Base-by-base conservation (phyloP, 495 filamentous ascomycete species). In the Sabuloglossum arenarium region DNA sequence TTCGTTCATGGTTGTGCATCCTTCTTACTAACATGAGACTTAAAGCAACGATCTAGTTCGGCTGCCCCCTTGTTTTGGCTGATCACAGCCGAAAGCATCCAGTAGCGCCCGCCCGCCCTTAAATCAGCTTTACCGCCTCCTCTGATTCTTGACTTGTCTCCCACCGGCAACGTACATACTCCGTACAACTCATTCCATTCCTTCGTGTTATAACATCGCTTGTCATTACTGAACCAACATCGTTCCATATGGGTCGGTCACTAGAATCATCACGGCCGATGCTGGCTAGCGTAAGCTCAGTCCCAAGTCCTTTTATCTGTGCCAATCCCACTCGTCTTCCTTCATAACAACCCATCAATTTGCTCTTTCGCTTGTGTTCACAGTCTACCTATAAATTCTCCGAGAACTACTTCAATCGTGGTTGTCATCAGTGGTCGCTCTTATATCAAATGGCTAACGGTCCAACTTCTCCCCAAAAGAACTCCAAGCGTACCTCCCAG, bases 191-290 rank as follows among this genome's bases (percentile, higher is more conserved):
- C n/a, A n/a, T n/a, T 37, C 11, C 34, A 37, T 37, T 14, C 34
- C 45, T 23, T 24, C n/a, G 45, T 23, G 12, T 51, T 23, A 5
- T 19, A 47, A 28, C 47, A 30, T 6, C 25, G 21, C 45, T 12
- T 1, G 47, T 51, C 8, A 39, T 8, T 8, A 39, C 16, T 16
- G 34, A 39, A 8, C 34, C 8, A 39, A 8, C 16, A 8, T 39
- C 47, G 47, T 24, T 24, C 21, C 6, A 51, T 4, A 51, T 51
- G 47, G 24, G 24, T 19, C 47, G 11, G 0, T 63, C 61, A 16
- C 57, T 63, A 6, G 61, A 63, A 58, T 63, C 61, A 16, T 58
- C 61, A 12, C 24, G 61, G 53, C 61, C 61, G 32, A 63, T 63
- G 28, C 60, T 63, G 29, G 57, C 59, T 55, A 61, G 42, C 43